Evolutionary conservation across 2,329 filamentous ascomycete genomes (phyloP), one percentile per base, ranked within the genome.

Genomic region (Fusarium nurragi): DNA sequence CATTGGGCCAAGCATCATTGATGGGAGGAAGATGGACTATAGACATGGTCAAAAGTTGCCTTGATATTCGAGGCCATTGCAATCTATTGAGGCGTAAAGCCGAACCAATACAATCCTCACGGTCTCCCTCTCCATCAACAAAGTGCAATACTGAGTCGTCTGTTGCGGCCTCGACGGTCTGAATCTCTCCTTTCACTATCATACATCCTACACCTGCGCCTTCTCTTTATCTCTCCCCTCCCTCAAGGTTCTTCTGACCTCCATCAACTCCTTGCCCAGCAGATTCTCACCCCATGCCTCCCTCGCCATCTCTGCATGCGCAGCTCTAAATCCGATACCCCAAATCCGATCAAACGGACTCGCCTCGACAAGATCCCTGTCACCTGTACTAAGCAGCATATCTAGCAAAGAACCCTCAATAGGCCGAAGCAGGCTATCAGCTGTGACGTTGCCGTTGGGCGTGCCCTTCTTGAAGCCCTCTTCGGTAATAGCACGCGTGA

Each of bases 231-330:
- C 28, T 22, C 75, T 75, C 68, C 82, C 79, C 64, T 77, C 73
- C 60, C 79, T 80, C 64, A 91, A 74, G 64, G 78, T 77, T 64
- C 74, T 78, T 61, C 88, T 82, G 23, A 87, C 86, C 50, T 78
- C 80, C 85, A 85, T 86, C 72, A 91, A 73, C 22, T 83, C 86
- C 76, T 84, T 84, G 0, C 88, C 89, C 43, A 91, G 73, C 55
- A 90, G 71, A 75, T 91, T 91, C 76, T 83, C 55, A 0, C 89
- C 89, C 89, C 88, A 91, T 4, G 74, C 65, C 18, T 76, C 71
- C 44, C 82, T 79, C 46, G 81, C 80, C 3, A 23, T 62, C 53
- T 77, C 79, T 4, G 87, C 88, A 68, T 82, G 76, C 18, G 75
- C 77, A 9, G 81, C 83, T 4, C 70, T 76, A 67, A 86, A 90